Conservation (phyloP, 2,329 filamentous ascomycete species). For the Simplicillium aogashimaense region DNA sequence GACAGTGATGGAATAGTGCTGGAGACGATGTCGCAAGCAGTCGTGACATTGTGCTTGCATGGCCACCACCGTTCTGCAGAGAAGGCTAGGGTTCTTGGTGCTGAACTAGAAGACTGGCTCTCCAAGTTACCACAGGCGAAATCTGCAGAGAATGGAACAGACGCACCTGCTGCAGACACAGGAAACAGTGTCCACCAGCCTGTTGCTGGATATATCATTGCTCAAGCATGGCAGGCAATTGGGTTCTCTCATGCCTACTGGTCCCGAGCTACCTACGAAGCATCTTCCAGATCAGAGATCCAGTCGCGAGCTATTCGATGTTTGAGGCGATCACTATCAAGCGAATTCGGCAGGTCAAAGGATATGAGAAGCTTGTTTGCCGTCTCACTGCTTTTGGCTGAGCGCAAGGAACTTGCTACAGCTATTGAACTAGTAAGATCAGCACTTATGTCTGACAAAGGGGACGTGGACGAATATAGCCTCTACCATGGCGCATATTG, state of each 20-base stretch:
- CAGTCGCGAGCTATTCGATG: constrained; percentile 70
- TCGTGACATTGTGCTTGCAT: constrained; percentile 74
- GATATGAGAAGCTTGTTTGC: constrained; percentile 74
- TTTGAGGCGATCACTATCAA: constrained; percentile 62
- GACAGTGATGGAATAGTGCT: constrained; percentile 73
- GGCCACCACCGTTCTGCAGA: constrained; percentile 66
- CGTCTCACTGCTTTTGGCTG: constrained; percentile 75
- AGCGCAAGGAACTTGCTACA: constrained; percentile 68
- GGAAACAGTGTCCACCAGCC: constrained; percentile 22
- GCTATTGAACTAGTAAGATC: constrained; percentile 77
- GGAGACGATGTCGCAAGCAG: constrained; percentile 68
- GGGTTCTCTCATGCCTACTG: constrained; percentile 80
- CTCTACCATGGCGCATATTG: constrained; percentile 39
- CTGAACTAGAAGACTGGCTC: constrained; percentile 66
- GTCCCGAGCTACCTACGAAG: constrained; percentile 74
- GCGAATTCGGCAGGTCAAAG: constrained; percentile 53
- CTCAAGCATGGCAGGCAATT: constrained; percentile 71
- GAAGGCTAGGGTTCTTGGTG: constrained; percentile 63
- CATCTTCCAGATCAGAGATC: constrained; percentile 57
- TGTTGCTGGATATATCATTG: constrained; percentile 52
- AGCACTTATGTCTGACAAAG: constrained; percentile 55
- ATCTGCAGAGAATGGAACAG: constrained; percentile 15
- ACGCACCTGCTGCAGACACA: constrained; percentile 18
- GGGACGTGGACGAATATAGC: constrained; percentile 31
- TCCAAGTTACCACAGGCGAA: constrained; percentile 40